phyloP scores from a whole-genome alignment of 495 filamentous ascomycete species.

The Penicillium argentinense region DNA sequence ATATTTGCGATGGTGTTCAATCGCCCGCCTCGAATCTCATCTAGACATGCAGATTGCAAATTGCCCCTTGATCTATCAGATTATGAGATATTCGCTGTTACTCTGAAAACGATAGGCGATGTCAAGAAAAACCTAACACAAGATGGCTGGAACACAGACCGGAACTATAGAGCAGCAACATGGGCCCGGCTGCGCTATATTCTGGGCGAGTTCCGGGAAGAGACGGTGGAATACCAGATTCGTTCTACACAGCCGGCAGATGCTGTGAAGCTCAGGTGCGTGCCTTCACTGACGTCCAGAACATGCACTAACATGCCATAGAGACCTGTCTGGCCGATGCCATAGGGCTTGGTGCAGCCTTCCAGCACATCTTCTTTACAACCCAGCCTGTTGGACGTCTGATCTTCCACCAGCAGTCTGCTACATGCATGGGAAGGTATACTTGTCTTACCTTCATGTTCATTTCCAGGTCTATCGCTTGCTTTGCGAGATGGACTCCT shows the following conservation, averaged over 20 bases:
- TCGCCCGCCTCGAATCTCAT: slow-evolving; percentile 19
- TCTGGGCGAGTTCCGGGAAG: slow-evolving; percentile 18
- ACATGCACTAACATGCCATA: slow-evolving; percentile 1
- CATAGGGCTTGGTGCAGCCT: slow-evolving; percentile 14
- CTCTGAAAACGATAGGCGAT: slow-evolving; percentile 3
- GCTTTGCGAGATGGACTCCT: slow-evolving; percentile 7
- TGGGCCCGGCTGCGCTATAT: slow-evolving; percentile 22
- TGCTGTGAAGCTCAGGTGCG: slow-evolving; percentile 14
- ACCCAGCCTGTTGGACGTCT: slow-evolving; percentile 16
- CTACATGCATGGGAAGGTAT: slow-evolving; percentile 20
- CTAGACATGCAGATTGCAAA: slow-evolving; percentile 16
- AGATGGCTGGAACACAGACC: slow-evolving; percentile 19
- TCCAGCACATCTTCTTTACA: slow-evolving; percentile 14
- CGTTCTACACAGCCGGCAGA: slow-evolving; percentile 9
- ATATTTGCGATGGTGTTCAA: slow-evolving; percentile 20
- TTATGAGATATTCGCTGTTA: slow-evolving; percentile 9
- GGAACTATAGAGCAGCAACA: slow-evolving; percentile 12
- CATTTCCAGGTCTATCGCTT: slow-evolving; percentile 20
- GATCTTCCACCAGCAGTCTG: slow-evolving; percentile 6
- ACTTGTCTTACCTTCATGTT: slow-evolving; percentile 20
- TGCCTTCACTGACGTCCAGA: neutral
- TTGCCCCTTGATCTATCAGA: slow-evolving; percentile 21
- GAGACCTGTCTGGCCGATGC: slow-evolving; percentile 15
- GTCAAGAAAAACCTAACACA: slow-evolving; percentile 3
- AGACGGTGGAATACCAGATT: slow-evolving; percentile 21